These are phyloP conservation scores for Aspergillus niger DNA, from an alignment of 2,329 filamentous ascomycete genomes.

Conservation along the genomic window DNA sequence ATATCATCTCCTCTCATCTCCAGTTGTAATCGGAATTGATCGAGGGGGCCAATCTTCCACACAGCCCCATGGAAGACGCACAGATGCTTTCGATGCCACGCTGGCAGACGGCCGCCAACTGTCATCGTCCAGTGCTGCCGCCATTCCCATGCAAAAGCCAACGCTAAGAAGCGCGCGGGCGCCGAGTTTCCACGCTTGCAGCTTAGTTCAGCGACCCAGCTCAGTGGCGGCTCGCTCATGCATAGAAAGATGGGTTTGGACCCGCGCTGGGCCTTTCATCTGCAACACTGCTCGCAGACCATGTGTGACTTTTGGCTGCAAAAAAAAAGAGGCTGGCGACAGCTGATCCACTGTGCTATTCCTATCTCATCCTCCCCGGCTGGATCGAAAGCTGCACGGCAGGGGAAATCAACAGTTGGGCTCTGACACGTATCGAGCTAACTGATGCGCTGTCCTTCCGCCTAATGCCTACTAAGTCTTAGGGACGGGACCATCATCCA, in stretches of 20 bases:
- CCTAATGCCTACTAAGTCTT: conserved; percentile 15
- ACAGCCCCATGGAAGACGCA: conserved; percentile 8
- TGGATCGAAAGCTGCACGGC: conserved; percentile 31
- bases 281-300: conserved; percentile 13
- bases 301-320: conserved; percentile 16
- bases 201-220: conserved; percentile 13
- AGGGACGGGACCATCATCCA: conserved; percentile 14
- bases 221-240: conserved; percentile 15
- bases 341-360: conserved; percentile 27
- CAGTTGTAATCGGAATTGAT: not conserved
- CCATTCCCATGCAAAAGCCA: conserved; percentile 9
- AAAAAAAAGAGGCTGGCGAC: conserved; percentile 17
- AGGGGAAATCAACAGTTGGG: conserved; percentile 32
- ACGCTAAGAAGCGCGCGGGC: conserved; percentile 23
- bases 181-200: conserved; percentile 13
- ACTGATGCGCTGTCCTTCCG: conserved; percentile 26
- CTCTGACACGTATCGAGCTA: conserved; percentile 34
- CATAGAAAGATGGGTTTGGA: conserved; percentile 7
- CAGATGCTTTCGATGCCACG: conserved; percentile 27
- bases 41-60: conserved; percentile 2
- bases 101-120: conserved; percentile 31
- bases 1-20: not conserved
- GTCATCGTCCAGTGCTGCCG: conserved; percentile 26
- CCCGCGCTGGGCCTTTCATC: conserved; percentile 9
- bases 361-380: conserved; percentile 22